Evolutionary conservation across 1,284 basidiomycete genomes (phyloP).

Genomic region (Fomitopsis schrenkii): DNA sequence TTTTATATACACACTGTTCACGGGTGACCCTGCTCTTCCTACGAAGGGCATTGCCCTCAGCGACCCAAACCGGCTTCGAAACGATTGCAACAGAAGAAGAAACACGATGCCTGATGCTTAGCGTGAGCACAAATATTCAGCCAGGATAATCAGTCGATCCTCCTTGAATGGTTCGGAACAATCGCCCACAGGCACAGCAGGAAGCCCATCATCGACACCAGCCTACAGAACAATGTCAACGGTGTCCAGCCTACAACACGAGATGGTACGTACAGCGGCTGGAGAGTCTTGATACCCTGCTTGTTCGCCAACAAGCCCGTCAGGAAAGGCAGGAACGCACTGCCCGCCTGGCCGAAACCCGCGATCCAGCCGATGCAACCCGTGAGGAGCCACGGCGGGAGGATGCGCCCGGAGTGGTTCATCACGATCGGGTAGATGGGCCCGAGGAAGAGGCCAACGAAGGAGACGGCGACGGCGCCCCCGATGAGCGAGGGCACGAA

Average conservation of each 20-base stretch:
- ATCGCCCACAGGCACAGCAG: constrained; percentile 21
- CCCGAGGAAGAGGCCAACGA: constrained; percentile 47
- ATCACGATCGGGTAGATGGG: constrained; percentile 57
- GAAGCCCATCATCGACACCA: constrained; percentile 22
- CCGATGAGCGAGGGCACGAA: constrained; percentile 53
- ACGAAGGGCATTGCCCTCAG: too few relatives aligned
- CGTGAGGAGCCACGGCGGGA: constrained; percentile 49
- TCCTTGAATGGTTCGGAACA: constrained; percentile 13
- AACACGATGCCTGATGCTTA: too few relatives aligned
- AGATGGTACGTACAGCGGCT: constrained; percentile 15
- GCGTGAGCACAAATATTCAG: too few relatives aligned
- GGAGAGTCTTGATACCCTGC: constrained; percentile 31
- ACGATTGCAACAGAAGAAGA: too few relatives aligned
- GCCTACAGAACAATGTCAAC: constrained; percentile 7
- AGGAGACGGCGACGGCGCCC: constrained; percentile 47
- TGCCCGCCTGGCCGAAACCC: constrained; percentile 50
- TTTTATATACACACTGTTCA: too few relatives aligned
- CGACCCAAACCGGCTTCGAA: too few relatives aligned
- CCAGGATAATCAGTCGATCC: constrained; percentile 8
- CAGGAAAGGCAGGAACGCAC: constrained; percentile 51
- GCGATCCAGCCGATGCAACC: constrained; percentile 58
- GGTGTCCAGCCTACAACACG: neutral
- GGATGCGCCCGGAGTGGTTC: constrained; percentile 42
- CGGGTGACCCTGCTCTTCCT: too few relatives aligned
- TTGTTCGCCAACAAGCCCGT: constrained; percentile 49